A percentile compares a stretch with the other conserved stretches of the same genome.
Evolutionary conservation across 2,329 filamentous ascomycete species (phyloP).

Genomic region (Fusarium robinianum): DNA sequence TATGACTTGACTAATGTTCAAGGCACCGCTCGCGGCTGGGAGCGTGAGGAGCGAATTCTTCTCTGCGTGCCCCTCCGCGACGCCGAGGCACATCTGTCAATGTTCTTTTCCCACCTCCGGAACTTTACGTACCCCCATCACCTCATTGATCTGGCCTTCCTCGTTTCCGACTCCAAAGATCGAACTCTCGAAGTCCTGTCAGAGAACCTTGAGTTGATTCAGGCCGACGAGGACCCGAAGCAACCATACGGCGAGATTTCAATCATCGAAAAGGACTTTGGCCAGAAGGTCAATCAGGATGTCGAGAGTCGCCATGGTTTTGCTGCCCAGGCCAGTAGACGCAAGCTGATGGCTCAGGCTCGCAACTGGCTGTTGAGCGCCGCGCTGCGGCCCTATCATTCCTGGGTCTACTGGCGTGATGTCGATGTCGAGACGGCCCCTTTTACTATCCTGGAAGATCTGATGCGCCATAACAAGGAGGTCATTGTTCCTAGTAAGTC

Average conservation of each 20-base stretch:
- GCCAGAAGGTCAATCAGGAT: conserved; percentile 96
- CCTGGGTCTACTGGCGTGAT: conserved; percentile 99
- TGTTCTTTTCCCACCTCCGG: conserved; percentile 98
- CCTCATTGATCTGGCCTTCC: conserved; percentile 92
- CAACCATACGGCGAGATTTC: conserved; percentile 94
- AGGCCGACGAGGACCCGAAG: conserved; percentile 76
- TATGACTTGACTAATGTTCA: conserved; percentile 93
- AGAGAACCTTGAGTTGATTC: conserved; percentile 75
- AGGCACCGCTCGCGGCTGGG: conserved; percentile 91
- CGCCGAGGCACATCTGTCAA: conserved; percentile 85
- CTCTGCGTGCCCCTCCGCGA: conserved; percentile 94
- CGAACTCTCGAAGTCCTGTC: conserved; percentile 78
- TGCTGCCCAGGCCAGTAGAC: conserved; percentile 87
- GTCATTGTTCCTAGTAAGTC: conserved; percentile 95
- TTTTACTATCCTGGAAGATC: conserved; percentile 92
- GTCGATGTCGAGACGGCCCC: conserved; percentile 98
- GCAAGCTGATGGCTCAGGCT: conserved; percentile 97
- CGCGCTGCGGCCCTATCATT: conserved; percentile 90
- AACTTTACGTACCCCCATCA: conserved; percentile 98
- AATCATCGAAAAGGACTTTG: conserved; percentile 98
- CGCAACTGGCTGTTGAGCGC: conserved; percentile 96
- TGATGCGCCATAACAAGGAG: conserved; percentile 99
- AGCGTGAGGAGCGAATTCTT: conserved; percentile 91
- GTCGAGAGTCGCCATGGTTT: conserved; percentile 98
- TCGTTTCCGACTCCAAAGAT: conserved; percentile 97